Percentiles rank a stretch among this genome's conserved stretches.
Conservation (phyloP, 208 protist genomes). For the Trypanosoma scelopori region DNA sequence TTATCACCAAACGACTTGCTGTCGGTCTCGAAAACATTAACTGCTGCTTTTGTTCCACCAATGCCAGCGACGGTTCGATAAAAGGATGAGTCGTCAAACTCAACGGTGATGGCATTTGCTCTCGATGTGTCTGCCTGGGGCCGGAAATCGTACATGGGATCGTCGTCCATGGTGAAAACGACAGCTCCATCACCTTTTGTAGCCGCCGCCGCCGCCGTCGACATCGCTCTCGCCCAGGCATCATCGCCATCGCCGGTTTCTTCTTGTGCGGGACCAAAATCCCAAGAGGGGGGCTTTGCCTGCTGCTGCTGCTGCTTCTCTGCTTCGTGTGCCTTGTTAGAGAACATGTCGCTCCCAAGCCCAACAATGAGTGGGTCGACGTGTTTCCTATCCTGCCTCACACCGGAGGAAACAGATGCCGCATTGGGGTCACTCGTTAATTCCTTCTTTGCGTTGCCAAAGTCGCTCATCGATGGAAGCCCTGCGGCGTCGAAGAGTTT, state of each 20-base stretch:
- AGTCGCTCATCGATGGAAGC: constrained; percentile 66
- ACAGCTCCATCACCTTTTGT: neutral
- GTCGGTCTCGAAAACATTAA: neutral
- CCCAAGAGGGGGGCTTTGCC: constrained; percentile 32
- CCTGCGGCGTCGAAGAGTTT: constrained; percentile 48
- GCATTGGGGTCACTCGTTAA: neutral
- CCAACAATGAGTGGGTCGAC: neutral
- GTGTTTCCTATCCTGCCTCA: neutral
- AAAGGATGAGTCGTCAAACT: constrained; percentile 17
- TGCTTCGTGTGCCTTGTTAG: constrained; percentile 1
- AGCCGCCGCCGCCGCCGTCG: neutral
- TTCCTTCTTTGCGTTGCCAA: constrained; percentile 19
- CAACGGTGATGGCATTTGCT: constrained; percentile 2
- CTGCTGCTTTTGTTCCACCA: neutral
- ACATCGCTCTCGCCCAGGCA: too few relatives aligned
- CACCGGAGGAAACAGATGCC: neutral
- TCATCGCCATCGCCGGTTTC: constrained; percentile 16
- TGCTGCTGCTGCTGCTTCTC: constrained; percentile 15
- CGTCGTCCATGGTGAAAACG: constrained; percentile 10
- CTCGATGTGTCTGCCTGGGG: neutral
- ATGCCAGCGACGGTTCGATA: neutral
- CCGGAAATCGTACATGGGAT: constrained; percentile 19
- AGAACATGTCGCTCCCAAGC: constrained; percentile 22
- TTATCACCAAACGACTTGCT: neutral
- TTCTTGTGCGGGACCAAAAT: constrained; percentile 57